Percentiles rank a stretch among this genome's conserved stretches.
These are phyloP conservation scores for Neltuma alba DNA, from an alignment of 306 rosid genomes.

Conservation along the genomic window DNA sequence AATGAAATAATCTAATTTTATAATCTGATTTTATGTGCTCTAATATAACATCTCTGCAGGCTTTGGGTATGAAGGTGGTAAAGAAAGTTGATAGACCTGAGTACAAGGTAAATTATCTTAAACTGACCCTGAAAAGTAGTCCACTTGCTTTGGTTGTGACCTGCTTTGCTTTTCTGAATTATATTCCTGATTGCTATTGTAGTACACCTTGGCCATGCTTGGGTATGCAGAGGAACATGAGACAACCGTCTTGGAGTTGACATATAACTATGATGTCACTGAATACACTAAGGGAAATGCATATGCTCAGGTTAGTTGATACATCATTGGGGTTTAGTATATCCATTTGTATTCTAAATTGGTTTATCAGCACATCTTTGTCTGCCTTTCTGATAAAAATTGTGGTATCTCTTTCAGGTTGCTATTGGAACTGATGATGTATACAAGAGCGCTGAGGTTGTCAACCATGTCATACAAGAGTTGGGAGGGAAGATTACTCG, in stretches of 20 bases:
- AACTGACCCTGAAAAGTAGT: not conserved
- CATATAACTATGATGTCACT: slow-evolving; percentile 91
- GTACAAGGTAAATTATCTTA: slow-evolving; percentile 62
- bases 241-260: slow-evolving; percentile 89
- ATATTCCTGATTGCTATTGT: slow-evolving; percentile 40
- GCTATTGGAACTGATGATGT: slow-evolving; percentile 96
- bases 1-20: slow-evolving; percentile 20
- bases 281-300: slow-evolving; percentile 94
- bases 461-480: slow-evolving; percentile 71
- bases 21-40: slow-evolving; percentile 7
- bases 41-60: slow-evolving; percentile 49
- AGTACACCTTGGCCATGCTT: slow-evolving; percentile 83
- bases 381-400: slow-evolving; percentile 19
- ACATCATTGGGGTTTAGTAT: slow-evolving; percentile 17
- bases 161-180: slow-evolving; percentile 16
- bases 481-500: slow-evolving; percentile 96
- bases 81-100: slow-evolving; percentile 84
- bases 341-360: not conserved
- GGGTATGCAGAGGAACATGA: slow-evolving; percentile 87
- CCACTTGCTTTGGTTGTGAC: not conserved
- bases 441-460: slow-evolving; percentile 88
- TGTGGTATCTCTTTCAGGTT: slow-evolving; percentile 49
- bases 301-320: slow-evolving; percentile 78
- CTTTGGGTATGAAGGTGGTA: slow-evolving; percentile 76
- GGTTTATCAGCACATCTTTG: slow-evolving; percentile 23